Base-by-base conservation (phyloP, 345 rosid genomes). In the Lumnitzera littorea region DNA sequence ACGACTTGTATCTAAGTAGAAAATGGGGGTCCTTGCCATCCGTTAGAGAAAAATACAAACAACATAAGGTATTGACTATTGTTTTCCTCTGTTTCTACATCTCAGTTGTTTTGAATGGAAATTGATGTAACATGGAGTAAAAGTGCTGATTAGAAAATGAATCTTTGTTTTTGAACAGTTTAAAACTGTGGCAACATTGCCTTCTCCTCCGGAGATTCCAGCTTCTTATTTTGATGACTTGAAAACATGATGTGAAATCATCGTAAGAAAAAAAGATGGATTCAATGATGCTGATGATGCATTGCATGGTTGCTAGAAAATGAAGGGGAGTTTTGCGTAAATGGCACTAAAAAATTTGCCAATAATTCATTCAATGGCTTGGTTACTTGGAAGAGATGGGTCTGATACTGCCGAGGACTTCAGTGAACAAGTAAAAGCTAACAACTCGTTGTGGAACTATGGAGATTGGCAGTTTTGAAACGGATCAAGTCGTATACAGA, bases 41-140 rank as follows among this genome's bases (percentile, higher is more conserved):
- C 41, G 77, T 84, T 24, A 73, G 79, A 58, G 79, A 78, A 14
- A 86, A 86, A 64, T 86, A 86, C 70, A 78, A 60, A 71, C 80
- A 69, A 53, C 81, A 72, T 11, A 84, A 84, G 90, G 94, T 84
- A 75, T 29, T 15, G 24, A 41, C 4, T 60, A 5, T 46, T 14
- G 14, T 27, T 52, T 50, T 16, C 11, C 27, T 43, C 2, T 59
- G 48, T 29, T 16, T 41, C 47, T 15, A 15, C 11, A 12, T 15
- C 9, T 25, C 9, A 41, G 66, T 41, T 46, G 46, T 15, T 5
- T 31, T 48, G 31, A 13, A 15, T 23, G 16, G 7, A 52, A 25
- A 47, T 24, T 41, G 53, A 36, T 17, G 14, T 48, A 51, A 41
- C 24, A 20, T 20, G 20, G 20, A 20, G 20, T 20, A 20, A 48